Conservation (phyloP, 352 stramenopile genomes). For the Halophytophthora batemanensis region DNA sequence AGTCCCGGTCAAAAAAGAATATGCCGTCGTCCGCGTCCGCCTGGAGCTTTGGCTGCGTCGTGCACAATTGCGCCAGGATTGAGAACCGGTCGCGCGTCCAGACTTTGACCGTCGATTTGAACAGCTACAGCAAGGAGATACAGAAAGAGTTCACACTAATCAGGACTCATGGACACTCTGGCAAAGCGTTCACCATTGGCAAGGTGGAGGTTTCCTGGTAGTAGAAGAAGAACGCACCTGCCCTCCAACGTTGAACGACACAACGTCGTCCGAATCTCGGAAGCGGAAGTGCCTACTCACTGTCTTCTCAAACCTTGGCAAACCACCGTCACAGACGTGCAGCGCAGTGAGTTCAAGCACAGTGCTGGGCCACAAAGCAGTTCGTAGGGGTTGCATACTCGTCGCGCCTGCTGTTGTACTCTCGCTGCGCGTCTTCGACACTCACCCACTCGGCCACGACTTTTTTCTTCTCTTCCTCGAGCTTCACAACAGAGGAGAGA, state of each 20-base stretch:
- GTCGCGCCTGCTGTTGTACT: slow-evolving; percentile 57
- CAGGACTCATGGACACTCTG: background rate
- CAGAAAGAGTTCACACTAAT: background rate
- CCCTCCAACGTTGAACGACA: slow-evolving; percentile 72
- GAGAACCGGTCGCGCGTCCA: slow-evolving; percentile 79
- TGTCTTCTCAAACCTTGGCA: slow-evolving; percentile 55
- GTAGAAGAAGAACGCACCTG: slow-evolving; percentile 22
- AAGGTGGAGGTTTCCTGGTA: background rate
- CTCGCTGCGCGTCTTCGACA: slow-evolving; percentile 62
- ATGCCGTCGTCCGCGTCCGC: slow-evolving; percentile 47
- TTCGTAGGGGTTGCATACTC: slow-evolving; percentile 26
- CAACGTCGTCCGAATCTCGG: slow-evolving; percentile 38
- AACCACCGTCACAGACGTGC: background rate
- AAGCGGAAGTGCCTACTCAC: slow-evolving; percentile 59
- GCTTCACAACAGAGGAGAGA: too few species aligned
- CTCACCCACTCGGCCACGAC: slow-evolving; percentile 66
- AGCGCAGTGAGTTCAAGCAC: background rate
- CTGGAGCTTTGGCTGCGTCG: slow-evolving; percentile 48
- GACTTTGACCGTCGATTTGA: slow-evolving; percentile 67
- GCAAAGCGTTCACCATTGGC: background rate
- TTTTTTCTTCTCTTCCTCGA: slow-evolving; percentile 74
- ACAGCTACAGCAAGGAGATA: slow-evolving; percentile 31
- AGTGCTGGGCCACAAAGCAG: background rate
- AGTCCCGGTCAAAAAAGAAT: slow-evolving; percentile 75
- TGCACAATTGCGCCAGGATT: slow-evolving; percentile 79